Percentiles rank a stretch among this genome's conserved stretches.
Evolutionary conservation across 768 basidiomycete species (phyloP).

Genomic region (Amanita molliuscula): DNA sequence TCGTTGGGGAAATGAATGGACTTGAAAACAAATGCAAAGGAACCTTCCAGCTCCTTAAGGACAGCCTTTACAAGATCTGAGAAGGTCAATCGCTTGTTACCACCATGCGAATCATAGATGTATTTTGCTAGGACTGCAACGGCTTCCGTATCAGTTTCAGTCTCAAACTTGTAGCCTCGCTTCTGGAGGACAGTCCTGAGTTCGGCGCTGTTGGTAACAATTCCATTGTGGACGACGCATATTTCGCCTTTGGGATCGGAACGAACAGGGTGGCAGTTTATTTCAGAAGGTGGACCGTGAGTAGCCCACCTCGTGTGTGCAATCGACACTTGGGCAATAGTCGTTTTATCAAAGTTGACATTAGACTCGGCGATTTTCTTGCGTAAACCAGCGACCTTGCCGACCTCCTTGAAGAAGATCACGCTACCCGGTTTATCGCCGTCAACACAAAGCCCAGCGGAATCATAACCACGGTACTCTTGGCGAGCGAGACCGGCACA

Average conservation of each 20-base stretch:
- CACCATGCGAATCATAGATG: constrained; percentile 83
- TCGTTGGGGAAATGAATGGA: constrained; percentile 92
- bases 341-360: constrained; percentile 67
- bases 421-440: constrained; percentile 76
- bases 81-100: constrained; percentile 74
- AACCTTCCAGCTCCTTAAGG: constrained; percentile 95
- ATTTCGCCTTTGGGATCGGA: constrained; percentile 79
- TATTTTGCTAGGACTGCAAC: constrained; percentile 96
- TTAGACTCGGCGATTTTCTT: constrained; percentile 71
- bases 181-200: constrained; percentile 91
- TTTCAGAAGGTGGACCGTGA: constrained; percentile 79
- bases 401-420: constrained; percentile 93
- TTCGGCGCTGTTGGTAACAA: constrained; percentile 89
- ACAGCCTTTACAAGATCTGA: constrained; percentile 91
- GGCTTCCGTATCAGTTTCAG: constrained; percentile 96
- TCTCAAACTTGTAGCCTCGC: constrained; percentile 87
- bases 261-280: constrained; percentile 93
- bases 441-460: constrained; percentile 84
- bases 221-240: constrained; percentile 95
- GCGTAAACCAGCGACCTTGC: constrained; percentile 90
- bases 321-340: constrained; percentile 86
- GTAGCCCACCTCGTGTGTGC: constrained; percentile 99
- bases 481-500: constrained; percentile 86
- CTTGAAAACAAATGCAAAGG: constrained; percentile 99
- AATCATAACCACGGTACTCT: constrained; percentile 98